Conservation (phyloP, 805 yeast species). For the Metschnikowia borealis region DNA sequence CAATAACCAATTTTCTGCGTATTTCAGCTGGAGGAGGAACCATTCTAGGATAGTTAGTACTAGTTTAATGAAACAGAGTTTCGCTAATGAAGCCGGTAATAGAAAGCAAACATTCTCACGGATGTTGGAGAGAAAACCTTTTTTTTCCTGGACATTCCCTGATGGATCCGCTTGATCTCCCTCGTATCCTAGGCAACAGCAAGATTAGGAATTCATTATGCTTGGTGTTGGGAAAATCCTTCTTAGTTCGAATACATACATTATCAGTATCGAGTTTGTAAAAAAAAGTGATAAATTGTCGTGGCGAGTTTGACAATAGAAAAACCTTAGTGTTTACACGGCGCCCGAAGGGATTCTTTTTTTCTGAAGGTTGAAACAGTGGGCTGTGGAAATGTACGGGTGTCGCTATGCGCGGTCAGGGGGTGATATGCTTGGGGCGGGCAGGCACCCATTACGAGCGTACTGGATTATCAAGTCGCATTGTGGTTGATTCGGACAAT, state of each 20-base stretch:
- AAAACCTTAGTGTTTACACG: conserved; percentile 8
- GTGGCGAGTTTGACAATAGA: neutral
- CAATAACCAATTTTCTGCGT: conserved; percentile 31
- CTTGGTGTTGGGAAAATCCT: too few species aligned
- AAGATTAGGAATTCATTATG: neutral
- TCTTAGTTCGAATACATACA: neutral
- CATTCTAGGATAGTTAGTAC: conserved; percentile 17
- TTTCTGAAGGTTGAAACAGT: conserved; percentile 13
- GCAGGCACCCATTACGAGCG: neutral
- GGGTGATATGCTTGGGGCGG: conserved; percentile 6
- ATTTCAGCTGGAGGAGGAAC: conserved; percentile 25
- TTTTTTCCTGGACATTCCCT: neutral
- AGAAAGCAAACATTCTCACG: neutral
- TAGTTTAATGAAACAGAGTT: neutral
- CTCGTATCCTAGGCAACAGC: neutral
- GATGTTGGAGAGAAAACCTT: neutral
- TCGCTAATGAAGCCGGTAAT: neutral
- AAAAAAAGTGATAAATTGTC: conserved; percentile 2
- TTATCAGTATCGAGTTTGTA: neutral
- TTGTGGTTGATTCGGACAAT: neutral
- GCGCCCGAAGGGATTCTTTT: conserved; percentile 7
- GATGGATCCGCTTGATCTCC: neutral
- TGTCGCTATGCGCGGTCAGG: conserved; percentile 11
- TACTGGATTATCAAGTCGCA: neutral
- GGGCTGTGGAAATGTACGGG: conserved; percentile 18